A percentile compares a stretch with the other conserved stretches of the same genome.
Evolutionary conservation across 2,329 filamentous ascomycete species (phyloP).

Genomic region (Chrysosporium keratinophilum): DNA sequence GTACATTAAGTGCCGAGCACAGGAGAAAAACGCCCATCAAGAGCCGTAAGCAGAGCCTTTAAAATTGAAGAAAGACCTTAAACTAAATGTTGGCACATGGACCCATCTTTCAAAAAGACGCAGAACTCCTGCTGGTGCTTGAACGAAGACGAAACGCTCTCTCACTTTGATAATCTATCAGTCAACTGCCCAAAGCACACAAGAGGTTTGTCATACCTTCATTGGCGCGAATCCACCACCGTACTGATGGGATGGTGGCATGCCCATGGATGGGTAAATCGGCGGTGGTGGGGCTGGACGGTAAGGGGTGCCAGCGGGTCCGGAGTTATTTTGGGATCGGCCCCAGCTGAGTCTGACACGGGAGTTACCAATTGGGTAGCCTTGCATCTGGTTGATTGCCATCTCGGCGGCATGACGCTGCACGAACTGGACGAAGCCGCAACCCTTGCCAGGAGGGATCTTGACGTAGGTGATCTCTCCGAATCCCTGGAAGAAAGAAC

Average conservation of each 20-base stretch:
- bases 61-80: constrained; percentile 22
- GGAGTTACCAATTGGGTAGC: constrained; percentile 97
- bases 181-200: constrained; percentile 18
- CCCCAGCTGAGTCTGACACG: constrained; percentile 96
- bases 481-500: constrained; percentile 99
- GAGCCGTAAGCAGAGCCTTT: constrained; percentile 33
- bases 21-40: constrained; percentile 36
- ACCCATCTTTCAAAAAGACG: constrained; percentile 34
- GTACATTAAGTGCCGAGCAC: constrained; percentile 33
- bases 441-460: constrained; percentile 97
- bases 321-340: constrained; percentile 97
- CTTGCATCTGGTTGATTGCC: constrained; percentile 99
- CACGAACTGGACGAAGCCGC: constrained; percentile 97
- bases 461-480: constrained; percentile 99
- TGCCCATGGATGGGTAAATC: constrained; percentile 60
- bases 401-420: constrained; percentile 98
- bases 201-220: constrained; percentile 42
- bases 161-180: constrained; percentile 23
- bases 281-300: constrained; percentile 78
- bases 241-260: constrained; percentile 54
- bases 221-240: constrained; percentile 54
- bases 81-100: constrained; percentile 30
- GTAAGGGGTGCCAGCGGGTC: constrained; percentile 89
- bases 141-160: constrained; percentile 29
- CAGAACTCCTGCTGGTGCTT: constrained; percentile 38